Conservation (phyloP, 2,329 filamentous ascomycete genomes). For the Talaromyces sp. region DNA sequence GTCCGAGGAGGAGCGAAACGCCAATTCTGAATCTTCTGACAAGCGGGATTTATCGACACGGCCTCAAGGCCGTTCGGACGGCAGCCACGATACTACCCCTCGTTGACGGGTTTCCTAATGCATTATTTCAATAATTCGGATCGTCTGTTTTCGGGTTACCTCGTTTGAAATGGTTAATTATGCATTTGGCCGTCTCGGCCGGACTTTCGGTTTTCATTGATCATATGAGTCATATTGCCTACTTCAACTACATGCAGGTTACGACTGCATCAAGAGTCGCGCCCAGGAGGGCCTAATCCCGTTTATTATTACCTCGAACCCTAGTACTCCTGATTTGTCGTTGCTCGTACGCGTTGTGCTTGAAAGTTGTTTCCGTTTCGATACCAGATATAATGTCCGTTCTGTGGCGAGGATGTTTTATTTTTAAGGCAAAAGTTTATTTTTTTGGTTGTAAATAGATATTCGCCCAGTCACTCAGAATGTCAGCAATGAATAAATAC, state of each 20-base stretch:
- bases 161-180: background rate
- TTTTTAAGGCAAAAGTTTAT: background rate
- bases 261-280: background rate
- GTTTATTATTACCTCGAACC: background rate
- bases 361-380: background rate
- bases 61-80: constrained; percentile 12
- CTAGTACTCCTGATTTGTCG: background rate
- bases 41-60: constrained; percentile 14
- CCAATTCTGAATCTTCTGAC: constrained; percentile 13
- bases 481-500: constrained; percentile 10
- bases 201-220: background rate
- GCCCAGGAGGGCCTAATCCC: background rate
- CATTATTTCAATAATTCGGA: background rate
- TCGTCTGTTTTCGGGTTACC: background rate
- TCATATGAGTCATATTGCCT: constrained; percentile 2
- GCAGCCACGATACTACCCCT: constrained; percentile 2
- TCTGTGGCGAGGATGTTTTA: background rate
- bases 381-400: constrained; percentile 1
- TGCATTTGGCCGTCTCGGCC: background rate
- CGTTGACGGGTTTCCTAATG: background rate
- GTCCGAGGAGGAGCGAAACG: constrained; percentile 41
- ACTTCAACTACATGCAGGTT: background rate
- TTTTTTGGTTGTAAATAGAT: constrained; percentile 11
- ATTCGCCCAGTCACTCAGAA: constrained; percentile 1
- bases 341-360: background rate